phyloP scores from a whole-genome alignment of 202 grass and related monocot genomes.

The Digitaria exilis region DNA sequence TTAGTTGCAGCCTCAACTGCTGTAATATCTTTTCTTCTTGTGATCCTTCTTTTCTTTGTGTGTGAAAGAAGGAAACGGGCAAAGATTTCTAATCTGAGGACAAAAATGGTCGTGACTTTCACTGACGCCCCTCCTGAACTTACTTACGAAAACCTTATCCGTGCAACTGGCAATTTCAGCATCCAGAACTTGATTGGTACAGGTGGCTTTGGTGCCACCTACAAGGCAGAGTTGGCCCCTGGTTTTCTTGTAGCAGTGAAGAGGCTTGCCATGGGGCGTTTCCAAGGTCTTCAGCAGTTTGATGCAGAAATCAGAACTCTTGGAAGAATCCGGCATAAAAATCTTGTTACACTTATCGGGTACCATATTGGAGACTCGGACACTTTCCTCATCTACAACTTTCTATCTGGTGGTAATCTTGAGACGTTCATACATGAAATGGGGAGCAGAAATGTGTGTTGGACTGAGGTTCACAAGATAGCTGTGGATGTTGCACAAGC shows the following conservation, averaged over 20 bases:
- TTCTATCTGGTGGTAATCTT: slow-evolving; percentile 62
- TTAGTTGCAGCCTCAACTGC: slow-evolving; percentile 36
- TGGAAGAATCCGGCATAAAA: slow-evolving; percentile 60
- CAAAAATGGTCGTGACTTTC: slow-evolving; percentile 58
- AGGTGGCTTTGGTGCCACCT: slow-evolving; percentile 68
- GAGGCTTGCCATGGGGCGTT: slow-evolving; percentile 66
- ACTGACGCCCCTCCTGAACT: slow-evolving; percentile 53
- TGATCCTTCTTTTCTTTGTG: slow-evolving; percentile 47
- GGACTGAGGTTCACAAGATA: slow-evolving; percentile 60
- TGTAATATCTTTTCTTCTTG: slow-evolving; percentile 42
- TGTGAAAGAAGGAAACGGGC: slow-evolving; percentile 55
- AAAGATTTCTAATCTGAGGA: slow-evolving; percentile 46
- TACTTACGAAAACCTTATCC: slow-evolving; percentile 61
- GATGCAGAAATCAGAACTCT: slow-evolving; percentile 72
- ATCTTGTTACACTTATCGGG: slow-evolving; percentile 74
- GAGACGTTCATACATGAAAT: slow-evolving; percentile 66
- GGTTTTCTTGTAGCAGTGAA: slow-evolving; percentile 67
- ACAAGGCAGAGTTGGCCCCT: slow-evolving; percentile 62
- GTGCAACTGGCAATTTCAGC: slow-evolving; percentile 63
- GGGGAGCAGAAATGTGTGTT: slow-evolving; percentile 48
- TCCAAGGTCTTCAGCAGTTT: slow-evolving; percentile 77
- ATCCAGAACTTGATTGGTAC: slow-evolving; percentile 70
- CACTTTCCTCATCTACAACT: slow-evolving; percentile 76
- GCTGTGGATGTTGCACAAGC: slow-evolving; percentile 60
- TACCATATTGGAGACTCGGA: slow-evolving; percentile 63